Base-by-base conservation (phyloP, 371 early-diverging fungal species). In the Funneliformis caledonium region DNA sequence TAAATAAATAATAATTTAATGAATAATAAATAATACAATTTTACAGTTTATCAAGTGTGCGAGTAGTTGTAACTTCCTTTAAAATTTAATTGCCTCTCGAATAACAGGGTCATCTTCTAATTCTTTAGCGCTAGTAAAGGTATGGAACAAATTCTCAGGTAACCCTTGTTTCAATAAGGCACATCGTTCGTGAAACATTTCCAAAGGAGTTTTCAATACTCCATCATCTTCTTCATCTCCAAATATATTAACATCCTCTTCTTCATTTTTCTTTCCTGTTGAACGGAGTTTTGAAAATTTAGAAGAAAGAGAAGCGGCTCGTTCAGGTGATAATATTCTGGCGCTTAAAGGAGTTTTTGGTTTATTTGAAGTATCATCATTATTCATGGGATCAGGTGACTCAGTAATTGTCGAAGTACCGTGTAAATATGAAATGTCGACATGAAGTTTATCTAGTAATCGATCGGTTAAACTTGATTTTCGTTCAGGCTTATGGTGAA, bases 161-260 rank as follows among this genome's bases (percentile, higher is more conserved):
- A 78, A 42, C 19, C 69, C 78, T 37, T 65, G 42, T 43, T 42
- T 78, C 50, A 78, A 33, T 10, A 48, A n/a, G 5, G 19, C 37
- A 19, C 68, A 2, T 64, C 78, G 33, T 26, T 78, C 69, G 31
- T 78, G 78, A 65, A 78, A 78, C 78, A 78, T 65, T 78, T 78
- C 68, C 37, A 78, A 64, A 19, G 78, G 78, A 31, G 78, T 78
- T 64, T 52, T 68, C 62, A 78, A 31, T 33, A 33, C 33, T 52
- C 22, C 16, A 37, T 19, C 5, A 16, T 43, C 76, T 19, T 16
- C 16, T 22, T 42, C 56, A 1, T 14, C 16, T 43, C 43, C 42
- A 5, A 8, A 19, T 2, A 1, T 8, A 19, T 37, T 4, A n/a
- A 9, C 14, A 8, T 43, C 50, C 19, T 11, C 50, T 50, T 37